Conservation (phyloP, 371 early-diverging fungal species). For the Globomyces sp. region DNA sequence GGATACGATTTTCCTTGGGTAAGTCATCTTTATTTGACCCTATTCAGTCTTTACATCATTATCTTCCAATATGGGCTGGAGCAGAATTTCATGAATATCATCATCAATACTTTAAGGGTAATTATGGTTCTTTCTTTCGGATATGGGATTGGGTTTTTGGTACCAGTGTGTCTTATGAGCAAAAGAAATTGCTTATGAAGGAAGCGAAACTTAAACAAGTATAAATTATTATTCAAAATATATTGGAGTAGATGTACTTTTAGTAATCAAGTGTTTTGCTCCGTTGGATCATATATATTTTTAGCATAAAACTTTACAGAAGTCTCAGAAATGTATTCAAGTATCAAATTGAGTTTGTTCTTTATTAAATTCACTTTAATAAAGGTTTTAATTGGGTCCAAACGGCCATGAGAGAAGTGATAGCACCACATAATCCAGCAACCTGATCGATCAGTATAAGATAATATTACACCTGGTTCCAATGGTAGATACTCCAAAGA, state of each 20-base stretch:
- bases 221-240: too few relatives aligned
- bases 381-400: slow-evolving; percentile 4
- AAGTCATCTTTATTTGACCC: neutral
- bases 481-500: slow-evolving; percentile 35
- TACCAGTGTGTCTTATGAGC: slow-evolving; percentile 24
- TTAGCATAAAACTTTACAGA: too few relatives aligned
- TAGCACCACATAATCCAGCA: slow-evolving; percentile 41
- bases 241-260: too few relatives aligned
- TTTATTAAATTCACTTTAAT: too few relatives aligned
- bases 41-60: slow-evolving; percentile 43
- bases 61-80: slow-evolving; percentile 41
- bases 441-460: neutral
- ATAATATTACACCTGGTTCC: slow-evolving; percentile 29
- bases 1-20: slow-evolving; percentile 94
- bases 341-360: too few relatives aligned
- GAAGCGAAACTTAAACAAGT: too few relatives aligned
- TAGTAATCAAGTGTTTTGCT: too few relatives aligned
- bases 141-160: slow-evolving; percentile 46
- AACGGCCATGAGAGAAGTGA: slow-evolving; percentile 41
- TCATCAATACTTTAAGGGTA: slow-evolving; percentile 42
- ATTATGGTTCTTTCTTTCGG: slow-evolving; percentile 45
- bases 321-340: too few relatives aligned
- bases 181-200: neutral
- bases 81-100: slow-evolving; percentile 52
- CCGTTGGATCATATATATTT: too few relatives aligned